A percentile compares a stretch with the other conserved stretches of the same genome.
phyloP scores from a whole-genome alignment of 305 asterid genomes.

The Fraxinus baroniana region DNA sequence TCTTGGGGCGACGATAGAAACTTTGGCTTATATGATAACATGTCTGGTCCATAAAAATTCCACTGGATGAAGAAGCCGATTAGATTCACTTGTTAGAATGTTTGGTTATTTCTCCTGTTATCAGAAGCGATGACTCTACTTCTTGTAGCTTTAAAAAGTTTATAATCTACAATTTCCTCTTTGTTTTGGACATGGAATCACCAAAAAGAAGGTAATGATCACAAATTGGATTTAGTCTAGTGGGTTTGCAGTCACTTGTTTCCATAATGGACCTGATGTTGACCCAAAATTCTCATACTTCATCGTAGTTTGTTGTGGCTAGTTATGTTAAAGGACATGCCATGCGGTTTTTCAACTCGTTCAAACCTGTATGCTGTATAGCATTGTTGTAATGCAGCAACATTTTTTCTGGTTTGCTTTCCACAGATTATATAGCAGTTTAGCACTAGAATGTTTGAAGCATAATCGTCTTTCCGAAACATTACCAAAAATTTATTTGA shows the following conservation, averaged over 20 bases:
- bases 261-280: background rate
- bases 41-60: background rate
- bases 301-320: background rate
- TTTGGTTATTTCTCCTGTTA: background rate
- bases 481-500: conserved; percentile 14
- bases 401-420: background rate
- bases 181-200: background rate
- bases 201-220: background rate
- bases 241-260: background rate
- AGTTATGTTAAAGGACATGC: background rate
- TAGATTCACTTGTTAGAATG: background rate
- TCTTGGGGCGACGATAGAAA: background rate
- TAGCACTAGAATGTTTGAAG: conserved; percentile 1
- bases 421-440: background rate
- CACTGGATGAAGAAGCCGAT: background rate
- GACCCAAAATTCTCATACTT: background rate
- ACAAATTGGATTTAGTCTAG: background rate
- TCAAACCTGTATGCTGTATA: background rate
- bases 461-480: background rate
- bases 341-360: background rate
- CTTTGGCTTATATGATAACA: background rate
- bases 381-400: conserved; percentile 1
- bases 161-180: background rate
- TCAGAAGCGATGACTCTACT: background rate
- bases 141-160: background rate